These are phyloP conservation scores for Parathielavia appendiculata DNA, from an alignment of 495 filamentous ascomycete genomes.

Conservation along the genomic window DNA sequence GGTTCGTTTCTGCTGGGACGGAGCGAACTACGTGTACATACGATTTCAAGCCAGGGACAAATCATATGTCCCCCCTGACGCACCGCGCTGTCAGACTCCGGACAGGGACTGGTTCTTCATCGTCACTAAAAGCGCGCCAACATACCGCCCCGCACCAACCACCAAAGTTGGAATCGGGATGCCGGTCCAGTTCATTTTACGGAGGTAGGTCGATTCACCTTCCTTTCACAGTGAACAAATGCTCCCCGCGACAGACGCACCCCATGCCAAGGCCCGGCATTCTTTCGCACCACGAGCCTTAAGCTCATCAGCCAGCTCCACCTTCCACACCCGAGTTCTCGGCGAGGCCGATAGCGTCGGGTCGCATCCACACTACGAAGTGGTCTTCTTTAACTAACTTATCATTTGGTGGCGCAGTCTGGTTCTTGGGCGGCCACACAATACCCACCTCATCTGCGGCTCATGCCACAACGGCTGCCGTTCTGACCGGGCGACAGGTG, in stretches of 20 bases:
- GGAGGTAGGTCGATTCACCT: conserved; percentile 21
- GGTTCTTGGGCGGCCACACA: conserved; percentile 2
- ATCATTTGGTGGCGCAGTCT: not conserved
- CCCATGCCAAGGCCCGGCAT: conserved; percentile 31
- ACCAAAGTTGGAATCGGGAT: conserved; percentile 14
- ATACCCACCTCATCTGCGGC: not conserved
- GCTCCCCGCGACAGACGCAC: conserved; percentile 16
- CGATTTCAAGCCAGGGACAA: no score
- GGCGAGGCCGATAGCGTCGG: conserved; percentile 8
- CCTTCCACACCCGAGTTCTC: not conserved
- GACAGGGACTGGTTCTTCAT: conserved; percentile 35
- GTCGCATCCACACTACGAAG: not conserved
- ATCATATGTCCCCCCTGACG: conserved; percentile 25
- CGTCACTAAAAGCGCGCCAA: conserved; percentile 2
- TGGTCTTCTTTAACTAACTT: not conserved
- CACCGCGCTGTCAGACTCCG: conserved; percentile 25
- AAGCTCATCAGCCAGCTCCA: not conserved
- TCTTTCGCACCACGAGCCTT: conserved; percentile 21
- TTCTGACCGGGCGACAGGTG: conserved; percentile 13
- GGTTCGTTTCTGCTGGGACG: not conserved
- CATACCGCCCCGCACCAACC: conserved; percentile 7
- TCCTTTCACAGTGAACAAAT: conserved; percentile 26
- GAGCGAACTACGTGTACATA: no score
- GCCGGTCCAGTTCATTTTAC: conserved; percentile 21
- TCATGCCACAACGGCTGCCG: conserved; percentile 6